Conservation (phyloP, 768 basidiomycete species). For the Suillus occidentalis region DNA sequence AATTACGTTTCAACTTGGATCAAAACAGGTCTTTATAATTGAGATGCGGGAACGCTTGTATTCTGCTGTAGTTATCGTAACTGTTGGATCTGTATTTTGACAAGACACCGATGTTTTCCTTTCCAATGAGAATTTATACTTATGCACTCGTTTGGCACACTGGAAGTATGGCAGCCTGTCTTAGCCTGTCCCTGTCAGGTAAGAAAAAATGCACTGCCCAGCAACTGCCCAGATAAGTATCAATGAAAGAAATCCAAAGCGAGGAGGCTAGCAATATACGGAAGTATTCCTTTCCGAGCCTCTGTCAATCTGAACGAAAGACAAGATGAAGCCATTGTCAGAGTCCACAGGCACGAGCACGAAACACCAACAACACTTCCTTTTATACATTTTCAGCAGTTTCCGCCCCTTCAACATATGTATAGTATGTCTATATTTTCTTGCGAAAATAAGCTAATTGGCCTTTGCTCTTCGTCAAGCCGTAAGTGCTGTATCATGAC, state of each 20-base stretch:
- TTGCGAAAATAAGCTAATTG: conserved; percentile 25
- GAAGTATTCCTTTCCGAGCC: no score
- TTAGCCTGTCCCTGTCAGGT: no score
- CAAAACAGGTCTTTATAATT: neutral
- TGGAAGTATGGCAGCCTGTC: neutral
- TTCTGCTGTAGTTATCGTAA: neutral
- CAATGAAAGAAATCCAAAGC: no score
- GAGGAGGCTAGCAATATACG: no score
- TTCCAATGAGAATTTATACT: neutral
- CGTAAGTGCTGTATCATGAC: neutral
- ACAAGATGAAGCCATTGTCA: no score
- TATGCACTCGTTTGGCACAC: neutral
- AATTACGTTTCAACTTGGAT: neutral
- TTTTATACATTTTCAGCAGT: conserved; percentile 41
- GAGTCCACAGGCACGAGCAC: no score
- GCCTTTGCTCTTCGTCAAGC: neutral
- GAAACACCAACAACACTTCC: no score
- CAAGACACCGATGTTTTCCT: neutral
- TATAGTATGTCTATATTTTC: conserved; percentile 12
- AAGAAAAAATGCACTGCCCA: no score
- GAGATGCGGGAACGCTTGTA: neutral
- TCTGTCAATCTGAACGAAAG: no score
- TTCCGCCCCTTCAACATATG: conserved; percentile 56
- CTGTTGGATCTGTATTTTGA: neutral
- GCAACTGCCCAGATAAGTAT: no score